phyloP scores from a whole-genome alignment of 2,329 filamentous ascomycete genomes.

The Penicillium frequentans region DNA sequence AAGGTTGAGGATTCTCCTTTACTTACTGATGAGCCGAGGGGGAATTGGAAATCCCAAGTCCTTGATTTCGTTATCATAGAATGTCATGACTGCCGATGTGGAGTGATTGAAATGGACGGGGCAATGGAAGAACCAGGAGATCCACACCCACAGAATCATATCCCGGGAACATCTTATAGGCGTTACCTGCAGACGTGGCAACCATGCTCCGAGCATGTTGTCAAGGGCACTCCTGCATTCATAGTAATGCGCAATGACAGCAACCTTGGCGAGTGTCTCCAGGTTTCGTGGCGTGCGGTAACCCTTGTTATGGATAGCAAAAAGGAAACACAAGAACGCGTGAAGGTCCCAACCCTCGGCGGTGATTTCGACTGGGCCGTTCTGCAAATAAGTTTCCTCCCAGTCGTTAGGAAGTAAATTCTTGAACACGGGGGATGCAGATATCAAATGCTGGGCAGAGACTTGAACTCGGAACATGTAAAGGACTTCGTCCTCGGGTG shows the following conservation, averaged over 20 bases:
- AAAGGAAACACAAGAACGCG: slow-evolving; percentile 9
- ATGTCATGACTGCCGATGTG: slow-evolving; percentile 19
- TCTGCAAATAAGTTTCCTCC: slow-evolving; percentile 6
- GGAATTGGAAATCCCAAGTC: slow-evolving; percentile 21
- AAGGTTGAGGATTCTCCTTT: not conserved
- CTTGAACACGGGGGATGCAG: slow-evolving; percentile 17
- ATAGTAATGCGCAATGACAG: slow-evolving; percentile 25
- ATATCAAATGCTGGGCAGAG: slow-evolving; percentile 14
- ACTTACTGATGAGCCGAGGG: slow-evolving; percentile 16
- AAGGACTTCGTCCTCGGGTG: not conserved
- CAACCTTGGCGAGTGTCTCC: slow-evolving; percentile 25
- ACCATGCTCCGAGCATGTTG: slow-evolving; percentile 12
- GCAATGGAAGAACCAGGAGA: slow-evolving; percentile 19
- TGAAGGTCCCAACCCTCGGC: slow-evolving; percentile 12
- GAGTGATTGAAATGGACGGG: slow-evolving; percentile 10
- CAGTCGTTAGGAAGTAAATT: slow-evolving; percentile 3
- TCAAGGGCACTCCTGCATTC: slow-evolving; percentile 17
- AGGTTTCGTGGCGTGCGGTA: slow-evolving; percentile 4
- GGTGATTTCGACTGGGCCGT: slow-evolving; percentile 8
- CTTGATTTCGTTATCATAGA: slow-evolving; percentile 8
- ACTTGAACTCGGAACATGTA: slow-evolving; percentile 6
- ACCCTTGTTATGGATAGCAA: slow-evolving; percentile 8
- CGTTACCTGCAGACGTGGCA: slow-evolving; percentile 1
- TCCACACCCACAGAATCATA: slow-evolving; percentile 10
- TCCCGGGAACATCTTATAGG: not conserved